Evolutionary conservation across 75 land plant genomes (phyloP).

Genomic region (Pinus taeda): DNA sequence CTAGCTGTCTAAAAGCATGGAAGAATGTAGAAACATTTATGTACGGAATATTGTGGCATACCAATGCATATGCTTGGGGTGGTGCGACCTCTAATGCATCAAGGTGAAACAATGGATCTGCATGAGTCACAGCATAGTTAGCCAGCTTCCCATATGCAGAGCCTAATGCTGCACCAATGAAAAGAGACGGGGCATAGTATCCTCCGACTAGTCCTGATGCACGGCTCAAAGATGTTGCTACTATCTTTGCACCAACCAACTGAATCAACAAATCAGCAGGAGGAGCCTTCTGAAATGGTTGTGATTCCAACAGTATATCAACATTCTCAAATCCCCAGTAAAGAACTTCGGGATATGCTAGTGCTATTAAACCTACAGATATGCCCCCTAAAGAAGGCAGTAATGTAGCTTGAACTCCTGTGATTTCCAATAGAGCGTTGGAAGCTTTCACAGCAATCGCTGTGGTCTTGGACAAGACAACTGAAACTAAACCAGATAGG

Average conservation of each 20-base stretch:
- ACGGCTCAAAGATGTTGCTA: conserved; percentile 87
- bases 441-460: conserved; percentile 42
- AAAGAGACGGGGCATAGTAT: conserved; percentile 95
- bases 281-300: conserved; percentile 63
- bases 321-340: conserved; percentile 99
- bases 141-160: conserved; percentile 95
- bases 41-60: conserved; percentile 15
- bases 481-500: conserved; percentile 82
- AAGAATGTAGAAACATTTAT: neutral
- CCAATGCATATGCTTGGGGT: conserved; percentile 99
- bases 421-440: conserved; percentile 31
- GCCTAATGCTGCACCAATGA: conserved; percentile 97
- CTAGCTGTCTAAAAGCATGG: neutral
- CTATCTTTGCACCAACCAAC: conserved; percentile 77
- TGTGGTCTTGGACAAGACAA: conserved; percentile 66
- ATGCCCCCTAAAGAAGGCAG: conserved; percentile 86
- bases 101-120: conserved; percentile 58
- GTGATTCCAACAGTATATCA: conserved; percentile 82
- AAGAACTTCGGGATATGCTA: conserved; percentile 90
- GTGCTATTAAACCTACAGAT: conserved; percentile 77
- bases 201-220: conserved; percentile 99
- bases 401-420: conserved; percentile 50
- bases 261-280: conserved; percentile 75
- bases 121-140: conserved; percentile 44
- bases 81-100: conserved; percentile 87